phyloP scores from a whole-genome alignment of 495 filamentous ascomycete genomes.

The Lasiosphaeris hirsuta region DNA sequence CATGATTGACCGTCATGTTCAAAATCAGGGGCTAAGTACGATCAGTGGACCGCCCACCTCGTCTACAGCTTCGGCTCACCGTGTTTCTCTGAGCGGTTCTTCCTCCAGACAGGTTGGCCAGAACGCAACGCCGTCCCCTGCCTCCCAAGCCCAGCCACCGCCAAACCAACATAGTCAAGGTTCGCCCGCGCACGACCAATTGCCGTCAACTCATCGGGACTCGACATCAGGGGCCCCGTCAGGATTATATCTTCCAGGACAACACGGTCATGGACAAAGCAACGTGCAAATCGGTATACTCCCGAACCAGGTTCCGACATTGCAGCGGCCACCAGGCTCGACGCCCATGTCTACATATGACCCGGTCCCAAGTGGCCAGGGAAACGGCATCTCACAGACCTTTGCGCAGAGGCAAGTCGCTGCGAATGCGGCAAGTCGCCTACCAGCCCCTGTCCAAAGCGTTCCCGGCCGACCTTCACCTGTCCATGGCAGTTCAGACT shows the following conservation, averaged over 20 bases:
- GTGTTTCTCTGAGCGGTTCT: background rate
- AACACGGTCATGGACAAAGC: background rate
- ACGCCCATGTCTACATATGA: background rate
- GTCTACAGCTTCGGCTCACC: background rate
- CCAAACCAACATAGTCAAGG: background rate
- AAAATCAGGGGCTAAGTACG: too few species aligned
- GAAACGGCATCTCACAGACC: too few species aligned
- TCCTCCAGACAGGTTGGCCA: background rate
- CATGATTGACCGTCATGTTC: too few species aligned
- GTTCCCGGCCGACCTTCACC: too few species aligned
- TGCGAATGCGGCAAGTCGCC: too few species aligned
- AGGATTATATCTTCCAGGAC: background rate
- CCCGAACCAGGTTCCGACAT: background rate
- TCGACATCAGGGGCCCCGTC: background rate
- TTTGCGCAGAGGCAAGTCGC: too few species aligned
- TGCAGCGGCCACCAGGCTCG: background rate
- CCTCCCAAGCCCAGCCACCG: background rate
- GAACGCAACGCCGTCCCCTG: background rate
- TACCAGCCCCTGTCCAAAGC: too few species aligned
- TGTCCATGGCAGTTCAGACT: too few species aligned
- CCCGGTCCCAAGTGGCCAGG: too few species aligned
- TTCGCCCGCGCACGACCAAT: background rate
- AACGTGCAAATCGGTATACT: background rate
- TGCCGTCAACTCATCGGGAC: constrained; percentile 1
- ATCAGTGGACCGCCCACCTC: too few species aligned